Base-by-base conservation (phyloP, 306 rosid species). In the Begonia peltatifolia region DNA sequence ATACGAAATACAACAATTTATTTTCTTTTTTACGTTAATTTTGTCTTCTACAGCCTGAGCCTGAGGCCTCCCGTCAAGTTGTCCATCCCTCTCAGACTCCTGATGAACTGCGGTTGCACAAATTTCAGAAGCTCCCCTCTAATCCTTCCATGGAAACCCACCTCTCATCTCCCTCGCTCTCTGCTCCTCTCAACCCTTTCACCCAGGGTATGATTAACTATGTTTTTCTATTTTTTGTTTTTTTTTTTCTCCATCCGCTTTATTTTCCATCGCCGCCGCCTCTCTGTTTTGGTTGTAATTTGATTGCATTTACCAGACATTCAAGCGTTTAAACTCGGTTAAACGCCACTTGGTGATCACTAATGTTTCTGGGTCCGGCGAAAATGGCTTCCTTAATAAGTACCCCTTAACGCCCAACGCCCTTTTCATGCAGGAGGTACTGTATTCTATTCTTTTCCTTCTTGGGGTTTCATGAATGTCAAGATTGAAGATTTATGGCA, bases 381-480 rank as follows among this genome's bases (percentile, higher is more conserved):
- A 64, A 66, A 70, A 70, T 68, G 76, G 71, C 62, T 63, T 84
- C 36, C 52, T 63, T 50, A 69, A 81, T 53, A 89, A 86, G 17
- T 73, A 76, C 64, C 74, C 81, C 17, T 49, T 62, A 52, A 68
- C 81, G 48, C 84, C 96, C 70, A 83, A 75, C 69, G 83, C 79
- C 63, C 87, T 86, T 67, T 92, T 92, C 63, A 60, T 73, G 75
- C 81, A 83, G 44, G 99, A 92, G 99, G 99, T 90, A 47, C 41
- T 53, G 42, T 14, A 42, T 56, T 50, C 55, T 30, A 30, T 1
- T 51, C 38, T 54, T 63, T 9, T 38, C 30, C 48, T 14, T n/a
- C 9, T 57, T 17, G 42, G 60, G 56, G 36, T 9, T 30, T 30
- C 47, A 63, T 46, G 22, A 42, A 8, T 17, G 10, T n/a, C 38